Evolutionary conservation across 2,329 filamentous ascomycete species (phyloP).

Genomic region (Tolypocladium pustulatum): DNA sequence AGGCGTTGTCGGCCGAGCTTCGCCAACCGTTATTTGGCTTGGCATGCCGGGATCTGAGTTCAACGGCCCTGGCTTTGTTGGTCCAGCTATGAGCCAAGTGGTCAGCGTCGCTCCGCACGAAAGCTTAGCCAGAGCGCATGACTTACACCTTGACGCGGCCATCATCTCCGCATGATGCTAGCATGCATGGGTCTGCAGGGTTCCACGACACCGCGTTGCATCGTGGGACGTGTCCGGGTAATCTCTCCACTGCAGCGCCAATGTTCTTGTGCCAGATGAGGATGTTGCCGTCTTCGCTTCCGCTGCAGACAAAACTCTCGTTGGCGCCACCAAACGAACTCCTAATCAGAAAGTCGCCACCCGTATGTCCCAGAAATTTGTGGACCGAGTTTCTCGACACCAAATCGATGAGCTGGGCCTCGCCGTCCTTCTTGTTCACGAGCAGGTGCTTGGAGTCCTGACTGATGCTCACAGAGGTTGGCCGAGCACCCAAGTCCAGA

Average conservation of each 20-base stretch:
- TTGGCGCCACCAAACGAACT: constrained; percentile 79
- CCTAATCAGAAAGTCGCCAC: constrained; percentile 70
- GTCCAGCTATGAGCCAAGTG: constrained; percentile 9
- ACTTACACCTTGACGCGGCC: constrained; percentile 74
- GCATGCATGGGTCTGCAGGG: constrained; percentile 68
- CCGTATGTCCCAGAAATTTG: constrained; percentile 64
- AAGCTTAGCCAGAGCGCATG: neutral
- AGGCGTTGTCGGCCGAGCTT: constrained; percentile 4
- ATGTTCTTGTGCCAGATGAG: constrained; percentile 89
- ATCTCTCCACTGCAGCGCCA: constrained; percentile 61
- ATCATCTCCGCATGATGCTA: constrained; percentile 89
- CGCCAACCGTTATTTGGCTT: constrained; percentile 10
- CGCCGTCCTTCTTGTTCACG: constrained; percentile 68
- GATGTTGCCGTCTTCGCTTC: constrained; percentile 70
- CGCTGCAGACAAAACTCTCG: constrained; percentile 84
- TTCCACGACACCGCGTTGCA: constrained; percentile 91
- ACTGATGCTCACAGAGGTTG: constrained; percentile 75
- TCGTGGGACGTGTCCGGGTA: constrained; percentile 64
- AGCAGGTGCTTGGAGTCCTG: constrained; percentile 72
- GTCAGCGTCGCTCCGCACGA: neutral
- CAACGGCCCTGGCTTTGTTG: constrained; percentile 10
- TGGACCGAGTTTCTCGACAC: constrained; percentile 60
- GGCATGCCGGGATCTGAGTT: constrained; percentile 9
- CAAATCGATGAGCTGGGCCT: constrained; percentile 71
- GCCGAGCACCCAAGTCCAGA: constrained; percentile 51